Conservation (phyloP, 176 grass and related monocot species). For the Triticum turgidum region DNA sequence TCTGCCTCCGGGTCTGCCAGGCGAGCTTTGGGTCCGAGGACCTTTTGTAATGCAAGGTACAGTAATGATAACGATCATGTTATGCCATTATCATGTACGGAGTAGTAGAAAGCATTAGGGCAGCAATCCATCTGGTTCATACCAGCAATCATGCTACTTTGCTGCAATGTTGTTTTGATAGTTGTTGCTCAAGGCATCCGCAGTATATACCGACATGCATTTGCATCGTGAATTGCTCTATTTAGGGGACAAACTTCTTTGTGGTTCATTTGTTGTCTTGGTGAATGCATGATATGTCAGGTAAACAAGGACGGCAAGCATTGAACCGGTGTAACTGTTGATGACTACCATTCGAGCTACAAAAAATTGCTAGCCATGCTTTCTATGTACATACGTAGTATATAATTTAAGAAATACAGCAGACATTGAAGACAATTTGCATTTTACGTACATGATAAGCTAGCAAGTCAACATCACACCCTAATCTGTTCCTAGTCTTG, state of each 20-base stretch:
- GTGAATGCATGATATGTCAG: neutral
- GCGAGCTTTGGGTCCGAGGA: conserved; percentile 51
- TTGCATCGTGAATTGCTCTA: neutral
- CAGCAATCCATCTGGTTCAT: neutral
- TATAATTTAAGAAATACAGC: neutral
- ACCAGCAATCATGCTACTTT: neutral
- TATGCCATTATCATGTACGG: neutral
- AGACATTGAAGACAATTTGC: neutral
- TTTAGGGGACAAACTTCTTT: neutral
- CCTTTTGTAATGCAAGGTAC: conserved; percentile 53
- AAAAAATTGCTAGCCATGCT: neutral
- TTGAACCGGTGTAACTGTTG: neutral
- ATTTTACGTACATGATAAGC: neutral
- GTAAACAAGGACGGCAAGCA: neutral
- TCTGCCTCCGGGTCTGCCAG: conserved; percentile 32
- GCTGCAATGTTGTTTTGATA: neutral
- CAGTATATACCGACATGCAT: neutral
- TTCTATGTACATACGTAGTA: neutral
- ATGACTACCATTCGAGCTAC: neutral
- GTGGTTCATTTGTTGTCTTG: neutral
- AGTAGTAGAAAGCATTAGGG: neutral
- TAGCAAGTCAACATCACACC: neutral
- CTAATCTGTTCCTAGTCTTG: neutral
- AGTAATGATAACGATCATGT: neutral
- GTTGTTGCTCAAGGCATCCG: neutral